These are phyloP conservation scores for Tylopilus sp. DNA, from an alignment of 1,284 basidiomycete genomes.

Conservation along the genomic window DNA sequence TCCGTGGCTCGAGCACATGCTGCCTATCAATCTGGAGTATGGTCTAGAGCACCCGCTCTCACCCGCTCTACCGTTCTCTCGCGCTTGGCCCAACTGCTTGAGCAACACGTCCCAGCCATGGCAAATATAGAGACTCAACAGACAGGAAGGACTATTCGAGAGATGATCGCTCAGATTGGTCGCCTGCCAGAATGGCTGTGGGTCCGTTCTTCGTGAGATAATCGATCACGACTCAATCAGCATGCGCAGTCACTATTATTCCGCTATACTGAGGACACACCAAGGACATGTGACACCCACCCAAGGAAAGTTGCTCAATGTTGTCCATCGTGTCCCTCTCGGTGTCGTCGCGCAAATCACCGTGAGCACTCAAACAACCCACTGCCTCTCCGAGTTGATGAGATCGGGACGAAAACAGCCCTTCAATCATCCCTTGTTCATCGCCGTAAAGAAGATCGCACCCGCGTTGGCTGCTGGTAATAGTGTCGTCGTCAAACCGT, in stretches of 20 bases:
- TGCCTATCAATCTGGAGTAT: constrained; percentile 61
- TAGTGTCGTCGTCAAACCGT: constrained; percentile 79
- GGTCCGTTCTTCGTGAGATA: constrained; percentile 30
- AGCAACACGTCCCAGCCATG: constrained; percentile 54
- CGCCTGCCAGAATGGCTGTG: constrained; percentile 81
- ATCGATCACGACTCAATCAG: constrained; percentile 2
- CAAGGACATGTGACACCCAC: constrained; percentile 73
- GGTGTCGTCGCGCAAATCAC: constrained; percentile 85
- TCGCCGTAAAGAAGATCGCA: constrained; percentile 83
- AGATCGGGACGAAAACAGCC: constrained; percentile 46
- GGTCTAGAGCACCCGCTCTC: constrained; percentile 61
- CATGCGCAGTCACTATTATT: constrained; percentile 64
- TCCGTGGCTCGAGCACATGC: constrained; percentile 57
- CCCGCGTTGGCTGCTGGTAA: constrained; percentile 84
- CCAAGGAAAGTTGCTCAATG: constrained; percentile 74
- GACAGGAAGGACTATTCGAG: constrained; percentile 72
- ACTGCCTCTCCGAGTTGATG: constrained; percentile 2
- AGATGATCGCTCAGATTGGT: constrained; percentile 74
- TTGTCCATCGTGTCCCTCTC: constrained; percentile 74
- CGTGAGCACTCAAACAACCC: constrained; percentile 39
- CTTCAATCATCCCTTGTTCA: constrained; percentile 81
- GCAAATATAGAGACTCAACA: constrained; percentile 71
- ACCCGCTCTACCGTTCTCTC: constrained; percentile 65
- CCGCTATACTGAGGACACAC: constrained; percentile 67
- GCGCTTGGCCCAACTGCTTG: constrained; percentile 60